A percentile compares a stretch with the other conserved stretches of the same genome.
phyloP scores from a whole-genome alignment of 2,329 filamentous ascomycete species.

The Arthrobotrys entomopaga region DNA sequence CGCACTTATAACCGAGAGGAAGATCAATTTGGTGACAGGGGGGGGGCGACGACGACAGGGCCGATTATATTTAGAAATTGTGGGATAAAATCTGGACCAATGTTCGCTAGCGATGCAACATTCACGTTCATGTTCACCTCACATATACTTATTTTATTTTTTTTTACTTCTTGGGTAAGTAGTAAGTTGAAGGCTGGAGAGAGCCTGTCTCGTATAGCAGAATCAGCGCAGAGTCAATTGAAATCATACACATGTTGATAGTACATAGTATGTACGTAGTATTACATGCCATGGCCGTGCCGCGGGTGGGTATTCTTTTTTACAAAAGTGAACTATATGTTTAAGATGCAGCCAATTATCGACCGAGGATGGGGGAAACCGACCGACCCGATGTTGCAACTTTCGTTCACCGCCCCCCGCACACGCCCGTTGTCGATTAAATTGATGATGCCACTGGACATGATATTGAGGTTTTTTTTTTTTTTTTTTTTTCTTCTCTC shows the following conservation, averaged over 20 bases:
- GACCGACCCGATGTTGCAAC: conserved; percentile 35
- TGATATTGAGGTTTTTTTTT: not conserved
- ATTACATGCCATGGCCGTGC: not conserved
- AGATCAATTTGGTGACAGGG: too few species aligned
- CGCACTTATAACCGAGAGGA: too few species aligned
- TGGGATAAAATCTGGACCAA: not conserved
- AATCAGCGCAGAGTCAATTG: too few species aligned
- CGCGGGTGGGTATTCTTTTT: not conserved
- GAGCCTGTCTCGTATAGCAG: too few species aligned
- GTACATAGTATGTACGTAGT: too few species aligned
- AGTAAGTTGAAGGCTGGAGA: too few species aligned
- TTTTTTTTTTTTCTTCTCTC: not conserved
- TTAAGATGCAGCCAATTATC: too few species aligned
- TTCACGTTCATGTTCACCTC: conserved; percentile 16
- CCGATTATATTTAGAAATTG: conserved; percentile 35
- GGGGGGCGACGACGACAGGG: not conserved
- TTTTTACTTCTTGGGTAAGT: too few species aligned
- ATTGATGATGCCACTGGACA: conserved; percentile 8
- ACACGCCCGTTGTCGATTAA: not conserved
- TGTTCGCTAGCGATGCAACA: conserved; percentile 34
- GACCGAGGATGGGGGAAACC: not conserved
- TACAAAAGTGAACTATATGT: not conserved
- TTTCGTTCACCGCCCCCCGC: conserved; percentile 14
- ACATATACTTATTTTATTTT: too few species aligned
- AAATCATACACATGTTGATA: too few species aligned